Percentiles rank a stretch among this genome's conserved stretches.
Conservation (phyloP, 2,329 filamentous ascomycete genomes). For the Leptographium flavum region DNA sequence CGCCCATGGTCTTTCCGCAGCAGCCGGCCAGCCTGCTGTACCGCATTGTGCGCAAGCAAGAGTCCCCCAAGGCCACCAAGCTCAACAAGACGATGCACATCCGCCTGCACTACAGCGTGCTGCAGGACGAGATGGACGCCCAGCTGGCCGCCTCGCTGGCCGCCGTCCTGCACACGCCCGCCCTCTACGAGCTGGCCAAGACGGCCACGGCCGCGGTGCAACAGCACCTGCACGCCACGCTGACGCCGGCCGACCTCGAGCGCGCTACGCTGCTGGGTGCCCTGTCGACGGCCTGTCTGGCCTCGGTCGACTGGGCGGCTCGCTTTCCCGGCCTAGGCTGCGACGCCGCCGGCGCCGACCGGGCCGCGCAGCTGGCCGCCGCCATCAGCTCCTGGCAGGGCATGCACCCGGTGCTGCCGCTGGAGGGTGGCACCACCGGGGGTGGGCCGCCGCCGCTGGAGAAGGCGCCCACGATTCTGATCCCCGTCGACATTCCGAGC, state of each 20-base stretch:
- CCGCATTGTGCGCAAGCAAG: constrained; percentile 49
- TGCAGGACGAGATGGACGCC: constrained; percentile 57
- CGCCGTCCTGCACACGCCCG: constrained; percentile 20
- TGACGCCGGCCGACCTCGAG: constrained; percentile 41
- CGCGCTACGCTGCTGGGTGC: constrained; percentile 37
- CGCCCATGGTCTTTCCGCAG: constrained; percentile 57
- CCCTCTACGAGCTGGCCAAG: constrained; percentile 1
- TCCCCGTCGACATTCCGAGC: constrained; percentile 80
- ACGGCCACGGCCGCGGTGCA: constrained; percentile 22
- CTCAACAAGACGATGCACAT: constrained; percentile 44
- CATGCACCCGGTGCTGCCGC: constrained; percentile 18
- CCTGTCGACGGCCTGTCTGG: constrained; percentile 33
- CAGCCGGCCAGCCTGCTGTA: constrained; percentile 74
- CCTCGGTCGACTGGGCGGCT: constrained; percentile 30
- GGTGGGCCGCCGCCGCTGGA: constrained; percentile 17
- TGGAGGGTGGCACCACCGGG: too few species aligned
- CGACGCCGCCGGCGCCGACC: constrained; percentile 7
- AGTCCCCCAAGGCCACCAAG: constrained; percentile 18
- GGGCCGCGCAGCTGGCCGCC: constrained; percentile 16
- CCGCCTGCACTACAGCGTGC: constrained; percentile 58
- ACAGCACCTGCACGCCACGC: constrained; percentile 24
- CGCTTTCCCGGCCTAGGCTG: constrained; percentile 33
- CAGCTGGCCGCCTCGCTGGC: constrained; percentile 30
- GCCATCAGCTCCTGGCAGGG: constrained; percentile 26
- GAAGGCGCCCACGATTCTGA: constrained; percentile 53